Evolutionary conservation across 345 rosid genomes (phyloP), one percentile per base, ranked within the genome.

Genomic region (Pugionium cornutum): DNA sequence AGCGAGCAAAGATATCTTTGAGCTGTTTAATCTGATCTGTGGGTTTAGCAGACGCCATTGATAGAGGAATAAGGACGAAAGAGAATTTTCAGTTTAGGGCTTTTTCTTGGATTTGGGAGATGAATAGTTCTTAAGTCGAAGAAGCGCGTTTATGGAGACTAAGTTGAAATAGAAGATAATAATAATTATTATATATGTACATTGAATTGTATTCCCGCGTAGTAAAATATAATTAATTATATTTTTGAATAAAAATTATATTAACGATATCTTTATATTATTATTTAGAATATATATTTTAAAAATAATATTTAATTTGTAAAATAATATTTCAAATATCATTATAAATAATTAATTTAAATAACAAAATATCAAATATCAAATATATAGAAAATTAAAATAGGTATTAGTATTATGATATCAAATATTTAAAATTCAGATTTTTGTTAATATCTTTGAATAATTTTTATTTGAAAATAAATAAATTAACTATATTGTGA

Each of bases 1-100:
- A 92, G 3, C 88, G 87, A 36, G n/a, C 53, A 84, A 92, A 92
- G 48, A 92, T 89, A 79, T 81, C 95, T 74, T 77, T 81, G 8
- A 92, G 88, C 61, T 92, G 95, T 41, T 80, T 75, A 1, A 88
- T 66, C 56, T 92, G 97, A 30, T 86, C 85, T 34, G 82, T 47
- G 1, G 77, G 48, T 45, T 66, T 68, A 5, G 68, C 0, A 5
- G 77, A 62, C 35, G 81, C 58, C 64, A 55, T 73, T 67, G 63
- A 42, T 1, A 64, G 54, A 40, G 61, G 28, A n/a, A 18, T 62
- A 49, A 37, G 47, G 34, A 27, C n/a, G 70, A 49, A 30, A 10
- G 53, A 51, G 7, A 9, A 7, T 28, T 11, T 28, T 3, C 7
- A 26, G 5, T 46, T 61, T 62, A 39, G 34, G 67, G 32, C 62